Evolutionary conservation across 2,329 filamentous ascomycete genomes (phyloP), one percentile per base, ranked within the genome.

Genomic region (Pleurostoma richardsiae): DNA sequence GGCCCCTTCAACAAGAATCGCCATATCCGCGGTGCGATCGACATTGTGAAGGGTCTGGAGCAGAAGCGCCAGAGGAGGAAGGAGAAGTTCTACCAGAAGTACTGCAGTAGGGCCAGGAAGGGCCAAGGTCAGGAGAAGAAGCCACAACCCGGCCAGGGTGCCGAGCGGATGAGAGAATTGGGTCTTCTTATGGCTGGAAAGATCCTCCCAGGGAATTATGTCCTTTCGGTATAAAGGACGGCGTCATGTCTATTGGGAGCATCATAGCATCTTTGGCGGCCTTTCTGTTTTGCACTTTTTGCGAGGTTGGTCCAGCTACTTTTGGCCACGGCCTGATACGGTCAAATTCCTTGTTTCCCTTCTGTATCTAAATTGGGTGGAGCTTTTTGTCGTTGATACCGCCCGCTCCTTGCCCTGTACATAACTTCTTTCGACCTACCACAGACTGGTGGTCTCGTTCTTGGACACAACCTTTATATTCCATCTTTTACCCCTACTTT

Each of bases 41-140:
- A 97, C 66, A 99, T 96, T 51, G 88, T 96, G 67, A 95, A 96
- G 66, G 94, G 94, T 6, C 79, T 99, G 1, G 94, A 99, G 71
- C 86, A 88, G 68, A 97, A 96, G 72, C 86, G 91, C 29, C 88
- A 94, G 70, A 85, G 94, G 54, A 87, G 94, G 56, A 90, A 87
- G 70, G 91, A 97, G 68, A 96, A 96, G 68, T 87, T 90, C 59
- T 86, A 88, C 63, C 86, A 91, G 59, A 94, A 95, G 65, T 86
- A 92, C 61, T 95, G 88, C 71, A 85, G 90, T 62, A 88, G 90
- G 58, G 85, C 85, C 48, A 83, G 84, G 53, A 90, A 90, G 60
- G 79, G 79, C 10, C 76, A 80, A 56, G 73, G 79, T 27, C 69
- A 71, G 4, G 77, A 79, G 56, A 81, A 85, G 56, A 84, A 82